Evolutionary conservation across 768 basidiomycete species (phyloP).

Genomic region (Pulveroboletus sp.): DNA sequence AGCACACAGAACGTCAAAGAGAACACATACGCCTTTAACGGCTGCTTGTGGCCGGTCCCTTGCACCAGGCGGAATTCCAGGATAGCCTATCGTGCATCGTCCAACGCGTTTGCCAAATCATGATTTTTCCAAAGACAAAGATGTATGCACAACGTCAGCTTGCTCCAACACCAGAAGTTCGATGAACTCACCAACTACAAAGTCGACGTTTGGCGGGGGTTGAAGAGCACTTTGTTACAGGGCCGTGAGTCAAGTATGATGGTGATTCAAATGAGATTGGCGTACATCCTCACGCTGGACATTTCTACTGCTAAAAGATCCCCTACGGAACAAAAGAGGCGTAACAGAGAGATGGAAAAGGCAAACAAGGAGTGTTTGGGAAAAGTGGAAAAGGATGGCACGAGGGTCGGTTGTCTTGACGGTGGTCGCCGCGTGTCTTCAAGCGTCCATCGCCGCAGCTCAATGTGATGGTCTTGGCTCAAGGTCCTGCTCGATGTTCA

Average conservation of each 20-base stretch:
- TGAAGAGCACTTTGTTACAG: conserved; percentile 62
- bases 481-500: too few species aligned
- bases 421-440: conserved; percentile 19
- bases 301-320: conserved; percentile 31
- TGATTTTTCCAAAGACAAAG: too few species aligned
- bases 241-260: conserved; percentile 2
- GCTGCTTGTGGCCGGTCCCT: conserved; percentile 78
- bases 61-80: conserved; percentile 80
- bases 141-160: conserved; percentile 1
- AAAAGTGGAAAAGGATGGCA: not conserved
- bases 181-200: conserved; percentile 64
- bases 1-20: not conserved
- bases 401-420: not conserved
- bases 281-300: conserved; percentile 48
- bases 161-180: not conserved
- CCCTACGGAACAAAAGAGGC: not conserved
- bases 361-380: not conserved
- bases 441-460: conserved; percentile 20
- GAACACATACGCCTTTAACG: conserved; percentile 73
- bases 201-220: conserved; percentile 87
- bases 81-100: conserved; percentile 57
- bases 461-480: too few species aligned
- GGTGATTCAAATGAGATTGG: not conserved
- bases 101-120: too few species aligned
- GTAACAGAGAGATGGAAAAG: not conserved